A percentile compares a stretch with the other conserved stretches of the same genome.
Evolutionary conservation across 2,329 filamentous ascomycete species (phyloP).

Genomic region (Fusarium nodosum): DNA sequence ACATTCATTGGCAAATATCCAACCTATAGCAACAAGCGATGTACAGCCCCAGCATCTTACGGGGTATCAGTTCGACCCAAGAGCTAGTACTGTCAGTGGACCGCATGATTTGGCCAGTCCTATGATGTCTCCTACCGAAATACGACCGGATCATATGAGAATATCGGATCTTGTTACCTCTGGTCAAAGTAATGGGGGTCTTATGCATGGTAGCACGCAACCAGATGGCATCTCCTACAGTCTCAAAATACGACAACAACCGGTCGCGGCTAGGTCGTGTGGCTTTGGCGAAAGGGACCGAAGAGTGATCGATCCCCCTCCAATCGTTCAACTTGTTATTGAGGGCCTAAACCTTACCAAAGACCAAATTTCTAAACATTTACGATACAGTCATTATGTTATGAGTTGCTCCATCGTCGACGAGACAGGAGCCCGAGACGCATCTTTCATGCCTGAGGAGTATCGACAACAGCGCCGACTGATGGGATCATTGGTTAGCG

Average conservation of each 20-base stretch:
- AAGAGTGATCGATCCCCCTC: conserved; percentile 85
- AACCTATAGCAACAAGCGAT: conserved; percentile 19
- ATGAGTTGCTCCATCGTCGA: conserved; percentile 84
- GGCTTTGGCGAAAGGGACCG: conserved; percentile 87
- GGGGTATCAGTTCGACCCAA: conserved; percentile 19
- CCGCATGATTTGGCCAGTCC: conserved; percentile 19
- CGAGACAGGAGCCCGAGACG: conserved; percentile 74
- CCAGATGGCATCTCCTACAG: conserved; percentile 47
- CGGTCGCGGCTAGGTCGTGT: conserved; percentile 81
- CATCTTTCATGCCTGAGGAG: conserved; percentile 78
- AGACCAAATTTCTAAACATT: conserved; percentile 64
- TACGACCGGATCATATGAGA: conserved; percentile 44
- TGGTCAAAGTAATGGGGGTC: background rate
- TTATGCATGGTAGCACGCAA: conserved; percentile 5
- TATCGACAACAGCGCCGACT: conserved; percentile 79
- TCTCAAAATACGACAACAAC: conserved; percentile 77
- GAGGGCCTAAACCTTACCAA: conserved; percentile 67
- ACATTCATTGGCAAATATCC: conserved; percentile 11
- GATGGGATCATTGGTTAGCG: conserved; percentile 84
- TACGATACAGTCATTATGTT: conserved; percentile 76
- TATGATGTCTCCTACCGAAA: conserved; percentile 29
- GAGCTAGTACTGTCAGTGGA: conserved; percentile 1
- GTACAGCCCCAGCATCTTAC: conserved; percentile 5
- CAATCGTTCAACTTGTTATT: conserved; percentile 81
- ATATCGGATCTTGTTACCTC: conserved; percentile 43